Base-by-base conservation (phyloP, 139 green algal species). In the Chlamydomonas sphaeroides region DNA sequence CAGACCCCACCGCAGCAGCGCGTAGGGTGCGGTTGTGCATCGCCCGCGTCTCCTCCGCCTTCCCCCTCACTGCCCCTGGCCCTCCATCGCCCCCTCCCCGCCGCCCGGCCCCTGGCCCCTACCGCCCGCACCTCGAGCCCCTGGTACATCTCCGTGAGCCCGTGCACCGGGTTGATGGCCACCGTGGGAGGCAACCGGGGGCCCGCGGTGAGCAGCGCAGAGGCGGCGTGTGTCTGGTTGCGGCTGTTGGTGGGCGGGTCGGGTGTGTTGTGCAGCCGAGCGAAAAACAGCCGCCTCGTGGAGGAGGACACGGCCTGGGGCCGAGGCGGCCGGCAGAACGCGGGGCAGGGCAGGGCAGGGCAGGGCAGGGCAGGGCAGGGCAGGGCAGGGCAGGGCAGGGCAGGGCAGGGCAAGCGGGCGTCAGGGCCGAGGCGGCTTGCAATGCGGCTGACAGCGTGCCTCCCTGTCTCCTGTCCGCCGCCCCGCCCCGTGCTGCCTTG, bases 151-250 rank as follows among this genome's bases (percentile, higher is more conserved):
- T 77, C 57, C 30, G 67, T 67, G n/a, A 76, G 67, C 3, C 72
- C 72, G 28, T 80, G 72, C 56, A 80, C 72, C 17, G 72, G 72
- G 56, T 80, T 80, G 72, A 80, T 80, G 53, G 72, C 72, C 49
- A 68, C 66, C 56, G 23, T 33, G 72, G 72, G 56, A 2, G 72
- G 53, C 26, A 80, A 56, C 25, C 72, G 72, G 53, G 56, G 72
- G 26, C 72, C 72, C 5, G 72, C 69, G 72, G 56, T 80, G 36
- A 80, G 72, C 15, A 80, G 30, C 6, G 38, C 18, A 11, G 56
- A 59, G 36, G 35, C 1, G 51, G 23, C 25, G 5, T 15, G 17
- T 26, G 72, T 38, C 11, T 57, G 72, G 2, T 1, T 18, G 38
- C 45, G 32, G 56, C n/a, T 66, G 68, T 72, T 72, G 68, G n/a